Evolutionary conservation across 2,329 filamentous ascomycete species (phyloP), one percentile per base, ranked within the genome.

Genomic region (Arachnomyces sp.): DNA sequence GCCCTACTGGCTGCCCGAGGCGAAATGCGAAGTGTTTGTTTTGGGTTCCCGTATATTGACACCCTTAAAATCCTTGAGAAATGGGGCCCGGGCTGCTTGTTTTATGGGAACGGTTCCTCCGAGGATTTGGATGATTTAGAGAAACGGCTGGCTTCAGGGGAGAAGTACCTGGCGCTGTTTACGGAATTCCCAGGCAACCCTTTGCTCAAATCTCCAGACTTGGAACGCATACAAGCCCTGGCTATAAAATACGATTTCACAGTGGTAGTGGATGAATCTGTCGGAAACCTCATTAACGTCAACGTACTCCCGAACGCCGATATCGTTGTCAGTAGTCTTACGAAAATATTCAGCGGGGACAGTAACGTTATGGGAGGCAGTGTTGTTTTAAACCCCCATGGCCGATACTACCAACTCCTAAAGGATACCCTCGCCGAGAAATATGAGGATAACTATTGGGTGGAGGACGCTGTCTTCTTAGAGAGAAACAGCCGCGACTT

Each of bases 291-390:
- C 59, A 80, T 93, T 57, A 98, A 98, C 59, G 81, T 95, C 53
- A 87, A 96, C 58, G 86, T 98, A 3, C 74, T 98, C 4, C 86
- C 83, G 2, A 84, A 82, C 56, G 85, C 87, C 44, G 92, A 98
- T 62, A 73, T 96, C 12, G 85, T 96, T 4, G 90, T 94, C 42
- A 94, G 86, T 69, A 94, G 86, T 58, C 71, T 98, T 43, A 96
- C 92, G 36, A 98, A 98, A 63, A 83, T 96, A 39, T 98, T 98
- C 66, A 94, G 87, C 41, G 92, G 92, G 37, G 92, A 95, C 63
- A 92, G 86, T 61, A 96, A 98, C 61, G 92, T 98, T 50, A 96
- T 96, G 90, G 92, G 89, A 43, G 92, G 92, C 41, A 84, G 76
- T 49, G 68, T 72, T 11, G 71, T 82, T 12, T 63, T 82, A 38